A percentile compares a stretch with the other conserved stretches of the same genome.
Conservation (phyloP, 1,284 basidiomycete species). For the Quambalaria eucalypti region DNA sequence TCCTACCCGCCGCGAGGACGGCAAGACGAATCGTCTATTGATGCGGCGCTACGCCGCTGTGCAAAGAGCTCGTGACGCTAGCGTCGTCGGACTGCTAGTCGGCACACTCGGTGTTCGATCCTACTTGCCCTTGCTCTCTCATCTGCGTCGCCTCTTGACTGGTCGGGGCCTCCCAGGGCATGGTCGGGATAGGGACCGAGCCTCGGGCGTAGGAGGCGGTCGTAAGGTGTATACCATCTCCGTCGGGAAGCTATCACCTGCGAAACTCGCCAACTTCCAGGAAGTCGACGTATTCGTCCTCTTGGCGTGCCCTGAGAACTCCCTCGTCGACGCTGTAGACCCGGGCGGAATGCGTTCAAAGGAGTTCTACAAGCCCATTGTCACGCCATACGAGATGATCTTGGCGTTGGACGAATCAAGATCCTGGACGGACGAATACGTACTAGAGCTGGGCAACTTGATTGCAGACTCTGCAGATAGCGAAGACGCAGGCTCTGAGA, state of each 20-base stretch:
- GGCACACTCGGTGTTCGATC: slow-evolving; percentile 75
- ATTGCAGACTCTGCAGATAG: slow-evolving; percentile 21
- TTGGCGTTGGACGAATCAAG: slow-evolving; percentile 59
- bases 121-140: slow-evolving; percentile 17
- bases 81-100: slow-evolving; percentile 88
- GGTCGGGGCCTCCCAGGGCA: too few species aligned
- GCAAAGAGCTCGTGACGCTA: slow-evolving; percentile 80
- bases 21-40: slow-evolving; percentile 63
- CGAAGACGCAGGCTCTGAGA: slow-evolving; percentile 4
- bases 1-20: slow-evolving; percentile 54
- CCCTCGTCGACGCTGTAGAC: slow-evolving; percentile 61
- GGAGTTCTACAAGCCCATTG: slow-evolving; percentile 82
- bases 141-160: slow-evolving; percentile 22
- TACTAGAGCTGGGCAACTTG: slow-evolving; percentile 63
- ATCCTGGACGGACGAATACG: slow-evolving; percentile 53
- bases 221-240: slow-evolving; percentile 69
- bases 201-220: slow-evolving; percentile 52
- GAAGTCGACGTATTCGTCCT: slow-evolving; percentile 94
- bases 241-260: slow-evolving; percentile 88
- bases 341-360: slow-evolving; percentile 47
- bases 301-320: slow-evolving; percentile 89
- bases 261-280: slow-evolving; percentile 90
- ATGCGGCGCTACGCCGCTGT: slow-evolving; percentile 82
- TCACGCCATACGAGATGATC: slow-evolving; percentile 87
- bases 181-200: too few species aligned